A percentile compares a stretch with the other conserved stretches of the same genome.
Evolutionary conservation across 495 filamentous ascomycete species (phyloP).

Genomic region (Amphirosellinia nigrospora): DNA sequence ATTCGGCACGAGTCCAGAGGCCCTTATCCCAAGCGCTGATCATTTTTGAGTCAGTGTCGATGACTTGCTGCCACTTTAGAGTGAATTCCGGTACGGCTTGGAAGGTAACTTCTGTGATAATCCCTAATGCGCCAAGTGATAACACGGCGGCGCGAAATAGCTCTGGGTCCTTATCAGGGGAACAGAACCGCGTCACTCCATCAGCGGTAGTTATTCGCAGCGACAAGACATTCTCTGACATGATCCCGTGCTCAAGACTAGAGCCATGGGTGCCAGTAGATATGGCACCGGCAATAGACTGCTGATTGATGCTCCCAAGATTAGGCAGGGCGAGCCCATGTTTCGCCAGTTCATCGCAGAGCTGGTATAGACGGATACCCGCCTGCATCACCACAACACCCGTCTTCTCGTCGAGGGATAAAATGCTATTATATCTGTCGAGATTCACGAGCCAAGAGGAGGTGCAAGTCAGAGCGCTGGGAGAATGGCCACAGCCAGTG

Average conservation of each 20-base stretch:
- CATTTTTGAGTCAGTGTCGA: conserved; percentile 70
- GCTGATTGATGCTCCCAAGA: conserved; percentile 91
- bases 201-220: conserved; percentile 84
- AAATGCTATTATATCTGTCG: conserved; percentile 76
- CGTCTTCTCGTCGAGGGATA: conserved; percentile 68
- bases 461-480: conserved; percentile 90
- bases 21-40: conserved; percentile 72
- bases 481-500: conserved; percentile 88
- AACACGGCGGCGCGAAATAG: conserved; percentile 90
- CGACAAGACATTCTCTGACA: conserved; percentile 74
- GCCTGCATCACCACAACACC: conserved; percentile 77
- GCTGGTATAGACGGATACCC: conserved; percentile 77
- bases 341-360: conserved; percentile 71
- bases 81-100: conserved; percentile 77
- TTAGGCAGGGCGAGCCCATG: conserved; percentile 82
- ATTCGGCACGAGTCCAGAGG: conserved; percentile 86
- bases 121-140: conserved; percentile 86
- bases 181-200: conserved; percentile 77
- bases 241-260: conserved; percentile 79
- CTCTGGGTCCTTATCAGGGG: conserved; percentile 68
- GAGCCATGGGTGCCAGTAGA: conserved; percentile 93
- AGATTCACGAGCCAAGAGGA: conserved; percentile 95
- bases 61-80: conserved; percentile 82
- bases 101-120: conserved; percentile 87
- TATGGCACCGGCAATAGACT: conserved; percentile 92